Percentiles rank a stretch among this genome's conserved stretches.
phyloP scores from a whole-genome alignment of 148 eudicot species.

The Talinum fruticosum region DNA sequence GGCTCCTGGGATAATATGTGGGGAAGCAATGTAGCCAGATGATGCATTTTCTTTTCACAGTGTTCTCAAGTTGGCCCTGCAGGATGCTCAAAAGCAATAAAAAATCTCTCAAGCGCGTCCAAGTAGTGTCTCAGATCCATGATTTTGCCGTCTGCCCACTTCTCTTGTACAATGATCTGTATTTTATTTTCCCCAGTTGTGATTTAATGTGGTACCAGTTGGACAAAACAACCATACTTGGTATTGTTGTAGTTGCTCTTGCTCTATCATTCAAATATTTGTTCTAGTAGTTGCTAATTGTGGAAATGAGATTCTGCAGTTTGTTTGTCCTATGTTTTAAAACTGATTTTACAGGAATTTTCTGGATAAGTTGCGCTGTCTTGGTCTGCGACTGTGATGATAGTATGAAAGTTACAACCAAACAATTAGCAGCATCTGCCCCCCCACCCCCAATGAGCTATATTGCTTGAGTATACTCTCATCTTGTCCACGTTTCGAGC shows the following conservation, averaged over 20 bases:
- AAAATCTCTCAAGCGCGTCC: background rate
- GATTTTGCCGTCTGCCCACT: slow-evolving; percentile 9
- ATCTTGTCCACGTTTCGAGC: too few species aligned
- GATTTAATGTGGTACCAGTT: slow-evolving; percentile 9
- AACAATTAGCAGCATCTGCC: too few species aligned
- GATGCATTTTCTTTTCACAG: background rate
- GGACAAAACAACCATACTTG: slow-evolving; percentile 1
- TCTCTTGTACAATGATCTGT: slow-evolving; percentile 3
- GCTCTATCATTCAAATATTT: background rate
- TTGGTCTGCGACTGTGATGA: too few species aligned
- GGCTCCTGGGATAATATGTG: slow-evolving; percentile 82
- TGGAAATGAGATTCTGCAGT: background rate
- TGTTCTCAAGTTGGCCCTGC: background rate
- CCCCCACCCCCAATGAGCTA: too few species aligned
- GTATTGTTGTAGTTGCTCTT: background rate
- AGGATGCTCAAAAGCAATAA: slow-evolving; percentile 11
- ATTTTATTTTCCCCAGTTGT: background rate
- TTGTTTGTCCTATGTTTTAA: too few species aligned
- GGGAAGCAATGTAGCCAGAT: slow-evolving; percentile 44
- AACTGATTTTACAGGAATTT: too few species aligned
- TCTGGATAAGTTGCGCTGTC: too few species aligned
- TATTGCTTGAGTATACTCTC: too few species aligned
- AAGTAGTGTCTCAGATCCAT: slow-evolving; percentile 5
- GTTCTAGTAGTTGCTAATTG: background rate
- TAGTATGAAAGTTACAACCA: too few species aligned